Base-by-base conservation (phyloP, 1,139 yeast genomes). In the Diutina ranongensis region DNA sequence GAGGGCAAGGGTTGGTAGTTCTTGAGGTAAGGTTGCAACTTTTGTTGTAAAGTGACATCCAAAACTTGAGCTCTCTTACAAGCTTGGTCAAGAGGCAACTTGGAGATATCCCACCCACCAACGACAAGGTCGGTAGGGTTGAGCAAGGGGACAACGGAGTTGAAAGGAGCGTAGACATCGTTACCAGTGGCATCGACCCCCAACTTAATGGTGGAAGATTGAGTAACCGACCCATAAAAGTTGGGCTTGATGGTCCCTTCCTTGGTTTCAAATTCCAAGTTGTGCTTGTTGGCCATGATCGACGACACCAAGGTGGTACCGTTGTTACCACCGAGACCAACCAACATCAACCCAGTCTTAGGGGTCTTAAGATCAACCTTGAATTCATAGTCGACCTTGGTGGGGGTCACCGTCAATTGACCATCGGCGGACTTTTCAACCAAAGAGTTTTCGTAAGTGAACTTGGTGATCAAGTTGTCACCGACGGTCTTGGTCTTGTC, bases 141-240 rank as follows among this genome's bases (percentile, higher is more conserved):
- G 48, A 84, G 84, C 74, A 89, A 76, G 53, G 97, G 97, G 48
- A 89, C 78, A 51, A 89, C 66, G 45, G 89, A 81, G 61, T 84
- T 86, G 76, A 89, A 89, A 38, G 97, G 97, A 46, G 92, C 95
- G 60, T 84, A 88, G 36, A 86, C 85, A 60, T 89, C 97, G 56
- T 82, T 80, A 48, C 96, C 96, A 52, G 74, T 73, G 28, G 64
- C 55, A 60, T 88, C 95, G 51, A 88, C 77, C 57, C 97, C 97
- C 46, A 89, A 75, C 68, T 88, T 88, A 55, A 89, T 71, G 42
- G 97, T 89, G 25, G 96, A 81, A 32, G 94, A 71, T 70, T 89
- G 97, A 48, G 97, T 89, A 49, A 89, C 96, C n/a, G 96, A 86
- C 49, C 97, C 97, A 56, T 78, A 88, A 67, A 88, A 88, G 68